These are phyloP conservation scores for Wallacemonas rigidus DNA, from an alignment of 208 protist species.

Conservation along the genomic window DNA sequence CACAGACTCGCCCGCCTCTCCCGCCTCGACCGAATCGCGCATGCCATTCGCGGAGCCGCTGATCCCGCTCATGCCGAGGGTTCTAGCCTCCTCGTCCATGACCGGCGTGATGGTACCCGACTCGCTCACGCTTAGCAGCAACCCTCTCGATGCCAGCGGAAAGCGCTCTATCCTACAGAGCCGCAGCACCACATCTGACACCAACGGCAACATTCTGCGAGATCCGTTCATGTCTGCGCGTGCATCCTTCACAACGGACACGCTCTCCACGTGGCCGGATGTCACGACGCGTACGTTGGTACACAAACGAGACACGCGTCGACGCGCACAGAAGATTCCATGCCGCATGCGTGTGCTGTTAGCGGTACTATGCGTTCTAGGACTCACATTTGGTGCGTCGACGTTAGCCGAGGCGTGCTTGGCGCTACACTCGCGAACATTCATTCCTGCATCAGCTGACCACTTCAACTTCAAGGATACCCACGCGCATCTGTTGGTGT, in stretches of 20 bases:
- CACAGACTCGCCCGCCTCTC: not conserved
- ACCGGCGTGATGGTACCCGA: not conserved
- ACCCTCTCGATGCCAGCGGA: conserved; percentile 4
- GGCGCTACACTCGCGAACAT: not conserved
- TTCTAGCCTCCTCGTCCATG: conserved; percentile 1
- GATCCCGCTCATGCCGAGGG: not conserved
- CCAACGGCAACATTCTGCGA: not conserved
- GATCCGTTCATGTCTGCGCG: not conserved
- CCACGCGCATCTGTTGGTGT: not conserved
- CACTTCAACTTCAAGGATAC: not conserved
- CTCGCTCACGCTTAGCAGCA: not conserved
- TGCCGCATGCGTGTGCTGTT: not conserved
- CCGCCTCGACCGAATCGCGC: not conserved
- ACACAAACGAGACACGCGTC: not conserved
- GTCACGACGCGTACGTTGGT: not conserved
- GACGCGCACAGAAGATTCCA: not conserved
- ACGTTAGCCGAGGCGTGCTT: conserved; percentile 25
- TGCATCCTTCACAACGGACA: not conserved
- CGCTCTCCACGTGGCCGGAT: not conserved
- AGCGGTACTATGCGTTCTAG: conserved; percentile 51
- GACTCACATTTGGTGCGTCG: conserved; percentile 31
- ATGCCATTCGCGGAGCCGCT: not conserved
- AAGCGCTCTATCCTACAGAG: not conserved
- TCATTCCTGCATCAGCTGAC: not conserved
- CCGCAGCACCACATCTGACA: not conserved